A percentile compares a stretch with the other conserved stretches of the same genome.
Evolutionary conservation across 1,284 basidiomycete species (phyloP).

Genomic region (Cryptococcus maquisensis): DNA sequence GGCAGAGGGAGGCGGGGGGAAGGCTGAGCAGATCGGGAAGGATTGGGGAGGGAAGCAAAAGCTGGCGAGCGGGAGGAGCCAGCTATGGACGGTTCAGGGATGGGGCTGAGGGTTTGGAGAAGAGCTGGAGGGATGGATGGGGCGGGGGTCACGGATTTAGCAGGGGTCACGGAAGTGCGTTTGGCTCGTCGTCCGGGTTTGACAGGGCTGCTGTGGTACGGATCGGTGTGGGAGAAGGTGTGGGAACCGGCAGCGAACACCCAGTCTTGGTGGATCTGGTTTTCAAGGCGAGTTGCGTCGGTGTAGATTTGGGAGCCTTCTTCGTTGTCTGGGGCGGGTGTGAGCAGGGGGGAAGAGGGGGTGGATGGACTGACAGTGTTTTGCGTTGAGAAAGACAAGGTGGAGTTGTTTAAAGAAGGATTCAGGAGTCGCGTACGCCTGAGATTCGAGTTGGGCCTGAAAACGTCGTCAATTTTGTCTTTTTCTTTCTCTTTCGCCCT

Average conservation of each 20-base stretch:
- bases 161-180: constrained; percentile 3
- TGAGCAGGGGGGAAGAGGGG: neutral
- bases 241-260: constrained; percentile 14
- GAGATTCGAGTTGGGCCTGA: constrained; percentile 29
- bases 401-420: constrained; percentile 45
- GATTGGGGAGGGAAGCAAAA: neutral
- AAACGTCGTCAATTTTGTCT: neutral
- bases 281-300: constrained; percentile 42
- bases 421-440: constrained; percentile 33
- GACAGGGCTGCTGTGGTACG: constrained; percentile 12
- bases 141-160: constrained; percentile 10
- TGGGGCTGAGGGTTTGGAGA: constrained; percentile 30
- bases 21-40: neutral
- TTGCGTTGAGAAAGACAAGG: constrained; percentile 48
- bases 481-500: neutral
- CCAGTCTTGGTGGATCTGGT: constrained; percentile 34
- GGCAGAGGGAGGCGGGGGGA: neutral
- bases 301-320: constrained; percentile 39
- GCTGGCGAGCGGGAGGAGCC: neutral
- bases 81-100: neutral
- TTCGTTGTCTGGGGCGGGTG: constrained; percentile 40
- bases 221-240: constrained; percentile 10
- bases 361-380: constrained; percentile 40
- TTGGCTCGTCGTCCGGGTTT: constrained; percentile 9
- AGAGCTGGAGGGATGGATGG: constrained; percentile 1